These are phyloP conservation scores for Talaromyces adpressus DNA, from an alignment of 495 filamentous ascomycete species.

Conservation along the genomic window DNA sequence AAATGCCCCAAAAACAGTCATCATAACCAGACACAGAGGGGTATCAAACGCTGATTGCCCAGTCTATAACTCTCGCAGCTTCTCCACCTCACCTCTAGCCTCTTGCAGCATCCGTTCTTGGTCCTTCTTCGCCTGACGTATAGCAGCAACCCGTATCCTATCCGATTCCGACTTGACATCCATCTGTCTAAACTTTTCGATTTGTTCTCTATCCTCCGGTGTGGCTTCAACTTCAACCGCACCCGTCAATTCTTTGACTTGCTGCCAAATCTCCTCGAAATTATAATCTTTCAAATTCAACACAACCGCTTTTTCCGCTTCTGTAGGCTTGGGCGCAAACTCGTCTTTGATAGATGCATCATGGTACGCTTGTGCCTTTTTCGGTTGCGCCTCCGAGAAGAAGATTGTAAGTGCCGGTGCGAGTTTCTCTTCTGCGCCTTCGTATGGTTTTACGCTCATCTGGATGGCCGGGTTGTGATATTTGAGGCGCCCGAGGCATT, in stretches of 20 bases:
- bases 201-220: conserved; percentile 51
- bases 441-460: conserved; percentile 70
- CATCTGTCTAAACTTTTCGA: conserved; percentile 54
- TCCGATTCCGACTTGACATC: conserved; percentile 44
- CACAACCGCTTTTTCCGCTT: conserved; percentile 26
- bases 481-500: conserved; percentile 78
- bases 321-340: conserved; percentile 27
- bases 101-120: conserved; percentile 60
- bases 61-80: conserved; percentile 25
- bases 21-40: neutral
- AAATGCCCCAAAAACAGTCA: neutral
- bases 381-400: conserved; percentile 42
- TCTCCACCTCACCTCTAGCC: conserved; percentile 41
- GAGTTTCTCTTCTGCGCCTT: conserved; percentile 38
- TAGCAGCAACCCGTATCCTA: conserved; percentile 44
- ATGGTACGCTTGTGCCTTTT: conserved; percentile 20
- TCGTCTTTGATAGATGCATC: conserved; percentile 21
- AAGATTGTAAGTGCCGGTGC: conserved; percentile 67
- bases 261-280: conserved; percentile 55
- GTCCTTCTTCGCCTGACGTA: conserved; percentile 51
- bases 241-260: conserved; percentile 62
- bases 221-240: conserved; percentile 54
- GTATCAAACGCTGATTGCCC: neutral
- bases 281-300: conserved; percentile 29
- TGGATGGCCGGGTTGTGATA: conserved; percentile 83